A percentile compares a stretch with the other conserved stretches of the same genome.
phyloP scores from a whole-genome alignment of 2,329 filamentous ascomycete genomes.

The Ustilaginoidea virens region DNA sequence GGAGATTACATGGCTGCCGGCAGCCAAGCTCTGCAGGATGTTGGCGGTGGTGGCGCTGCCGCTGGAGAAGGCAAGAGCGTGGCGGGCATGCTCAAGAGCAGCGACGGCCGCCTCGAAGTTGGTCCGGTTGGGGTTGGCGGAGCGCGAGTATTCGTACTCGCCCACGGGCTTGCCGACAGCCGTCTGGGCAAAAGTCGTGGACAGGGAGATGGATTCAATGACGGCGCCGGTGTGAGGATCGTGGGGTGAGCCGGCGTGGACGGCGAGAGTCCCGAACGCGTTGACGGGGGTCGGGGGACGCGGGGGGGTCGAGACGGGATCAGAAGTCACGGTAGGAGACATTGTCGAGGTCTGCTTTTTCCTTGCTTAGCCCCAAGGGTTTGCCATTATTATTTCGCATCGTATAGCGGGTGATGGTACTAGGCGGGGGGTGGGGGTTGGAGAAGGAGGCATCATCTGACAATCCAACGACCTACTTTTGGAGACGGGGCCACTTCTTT shows the following conservation, averaged over 20 bases:
- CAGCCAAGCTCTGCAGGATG: conserved; percentile 81
- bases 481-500: no score
- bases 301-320: conserved; percentile 57
- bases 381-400: no score
- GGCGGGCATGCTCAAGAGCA: conserved; percentile 79
- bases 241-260: conserved; percentile 83
- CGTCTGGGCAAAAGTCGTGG: conserved; percentile 89
- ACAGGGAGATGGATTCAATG: conserved; percentile 90
- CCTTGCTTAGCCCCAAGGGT: no score
- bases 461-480: no score
- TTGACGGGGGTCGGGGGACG: conserved; percentile 57
- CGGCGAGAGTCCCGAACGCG: conserved; percentile 82
- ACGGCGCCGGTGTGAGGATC: conserved; percentile 88
- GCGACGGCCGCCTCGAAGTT: conserved; percentile 91
- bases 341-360: conserved; percentile 6
- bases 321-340: conserved; percentile 18
- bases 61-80: conserved; percentile 87
- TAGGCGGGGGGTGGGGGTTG: not conserved
- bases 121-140: conserved; percentile 84
- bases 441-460: no score
- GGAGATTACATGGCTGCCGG: conserved; percentile 86
- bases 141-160: conserved; percentile 83
- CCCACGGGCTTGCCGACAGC: conserved; percentile 78
- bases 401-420: no score
- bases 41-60: conserved; percentile 88